A percentile compares a stretch with the other conserved stretches of the same genome.
These are phyloP conservation scores for Aspergillus sergii DNA, from an alignment of 2,329 filamentous ascomycete genomes.

Conservation along the genomic window DNA sequence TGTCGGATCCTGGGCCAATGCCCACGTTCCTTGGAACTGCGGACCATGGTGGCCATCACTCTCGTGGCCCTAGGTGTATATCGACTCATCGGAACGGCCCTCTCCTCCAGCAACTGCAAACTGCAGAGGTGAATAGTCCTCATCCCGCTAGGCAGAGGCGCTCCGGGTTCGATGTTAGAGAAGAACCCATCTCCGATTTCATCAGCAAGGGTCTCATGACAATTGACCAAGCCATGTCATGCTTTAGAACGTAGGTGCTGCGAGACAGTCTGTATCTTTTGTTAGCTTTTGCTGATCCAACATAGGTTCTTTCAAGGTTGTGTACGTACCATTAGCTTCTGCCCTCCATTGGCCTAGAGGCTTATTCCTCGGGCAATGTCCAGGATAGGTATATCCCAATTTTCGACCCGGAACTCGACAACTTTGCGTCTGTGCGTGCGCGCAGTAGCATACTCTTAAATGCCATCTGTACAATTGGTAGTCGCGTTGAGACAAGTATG, in stretches of 20 bases:
- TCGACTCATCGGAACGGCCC: background rate
- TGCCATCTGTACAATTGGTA: conserved; percentile 56
- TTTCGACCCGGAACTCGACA: conserved; percentile 51
- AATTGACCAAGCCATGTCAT: conserved; percentile 34
- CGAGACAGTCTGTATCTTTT: no score
- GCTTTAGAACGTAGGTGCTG: conserved; percentile 34
- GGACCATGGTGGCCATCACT: background rate
- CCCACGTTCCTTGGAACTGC: background rate
- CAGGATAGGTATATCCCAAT: conserved; percentile 54
- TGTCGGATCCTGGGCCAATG: conserved; percentile 7
- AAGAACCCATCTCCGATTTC: conserved; percentile 39
- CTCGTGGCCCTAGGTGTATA: background rate
- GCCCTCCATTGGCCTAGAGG: background rate
- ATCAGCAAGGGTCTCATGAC: conserved; percentile 38
- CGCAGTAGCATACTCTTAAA: conserved; percentile 56
- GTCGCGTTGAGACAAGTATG: conserved; percentile 43
- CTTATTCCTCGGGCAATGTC: background rate
- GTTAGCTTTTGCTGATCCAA: background rate
- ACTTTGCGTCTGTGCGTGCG: conserved; percentile 47
- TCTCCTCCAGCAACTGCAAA: background rate
- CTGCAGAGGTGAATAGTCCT: background rate
- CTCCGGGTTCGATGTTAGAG: conserved; percentile 37
- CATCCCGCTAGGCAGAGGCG: conserved; percentile 29
- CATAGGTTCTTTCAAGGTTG: conserved; percentile 42
- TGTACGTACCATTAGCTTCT: conserved; percentile 21